Conservation (phyloP, 2,329 filamentous ascomycete genomes). For the Neoscytalidium dimidiatum region DNA sequence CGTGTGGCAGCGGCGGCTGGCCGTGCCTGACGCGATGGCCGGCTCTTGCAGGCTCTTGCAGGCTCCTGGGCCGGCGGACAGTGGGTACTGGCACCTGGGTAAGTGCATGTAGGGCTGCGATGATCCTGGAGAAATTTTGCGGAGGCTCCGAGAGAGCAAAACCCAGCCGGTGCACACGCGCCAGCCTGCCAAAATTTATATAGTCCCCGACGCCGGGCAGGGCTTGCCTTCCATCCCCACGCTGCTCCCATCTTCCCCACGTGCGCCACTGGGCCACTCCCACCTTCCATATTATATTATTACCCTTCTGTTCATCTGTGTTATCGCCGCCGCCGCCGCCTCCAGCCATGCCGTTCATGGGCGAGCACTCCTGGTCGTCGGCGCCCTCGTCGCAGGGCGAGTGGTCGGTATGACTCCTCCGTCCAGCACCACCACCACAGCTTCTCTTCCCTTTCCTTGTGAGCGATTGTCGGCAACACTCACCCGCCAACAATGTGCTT, state of each 20-base stretch:
- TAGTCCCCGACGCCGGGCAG: not conserved
- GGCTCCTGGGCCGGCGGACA: not conserved
- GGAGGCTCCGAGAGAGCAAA: not conserved
- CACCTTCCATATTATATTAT: too few species aligned
- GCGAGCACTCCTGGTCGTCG: slow-evolving; percentile 7
- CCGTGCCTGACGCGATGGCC: not conserved
- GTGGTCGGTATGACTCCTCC: slow-evolving; percentile 15
- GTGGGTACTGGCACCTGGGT: not conserved
- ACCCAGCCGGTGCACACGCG: not conserved
- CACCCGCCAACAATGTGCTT: slow-evolving; percentile 17
- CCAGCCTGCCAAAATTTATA: slow-evolving; percentile 3
- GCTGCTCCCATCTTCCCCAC: slow-evolving; percentile 1
- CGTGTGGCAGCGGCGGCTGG: not conserved
- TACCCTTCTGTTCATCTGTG: too few species aligned
- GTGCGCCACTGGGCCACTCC: not conserved
- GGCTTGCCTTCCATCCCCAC: not conserved
- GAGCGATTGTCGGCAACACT: slow-evolving; percentile 12
- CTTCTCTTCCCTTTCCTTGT: not conserved
- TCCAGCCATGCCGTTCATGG: slow-evolving; percentile 11
- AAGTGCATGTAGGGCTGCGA: not conserved
- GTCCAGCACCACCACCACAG: not conserved
- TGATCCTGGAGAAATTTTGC: slow-evolving; percentile 17
- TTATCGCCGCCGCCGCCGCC: not conserved
- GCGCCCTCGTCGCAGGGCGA: not conserved
- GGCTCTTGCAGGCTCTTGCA: too few species aligned